phyloP scores from a whole-genome alignment of 345 rosid species.

The Eucalyptus polyanthemos region DNA sequence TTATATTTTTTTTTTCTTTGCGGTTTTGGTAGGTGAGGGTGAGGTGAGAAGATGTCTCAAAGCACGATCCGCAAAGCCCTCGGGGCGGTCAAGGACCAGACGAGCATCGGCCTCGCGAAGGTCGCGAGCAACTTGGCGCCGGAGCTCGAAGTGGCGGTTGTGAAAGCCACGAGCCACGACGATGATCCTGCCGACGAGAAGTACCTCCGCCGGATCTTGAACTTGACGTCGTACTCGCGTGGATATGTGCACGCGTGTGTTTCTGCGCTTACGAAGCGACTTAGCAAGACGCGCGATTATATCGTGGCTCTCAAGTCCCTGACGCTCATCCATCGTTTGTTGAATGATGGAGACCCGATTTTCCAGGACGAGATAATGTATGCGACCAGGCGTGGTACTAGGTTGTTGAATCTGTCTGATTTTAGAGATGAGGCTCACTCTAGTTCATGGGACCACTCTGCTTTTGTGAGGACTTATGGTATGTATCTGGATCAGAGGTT shows the following conservation, averaged over 20 bases:
- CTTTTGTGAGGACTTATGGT: slow-evolving; percentile 71
- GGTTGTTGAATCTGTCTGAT: slow-evolving; percentile 74
- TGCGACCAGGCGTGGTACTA: slow-evolving; percentile 60
- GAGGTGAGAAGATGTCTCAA: slow-evolving; percentile 39
- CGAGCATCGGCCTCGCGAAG: slow-evolving; percentile 87
- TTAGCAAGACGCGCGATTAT: slow-evolving; percentile 88
- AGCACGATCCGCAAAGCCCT: slow-evolving; percentile 91
- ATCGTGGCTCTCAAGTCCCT: slow-evolving; percentile 78
- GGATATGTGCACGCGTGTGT: slow-evolving; percentile 74
- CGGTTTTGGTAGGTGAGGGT: neutral
- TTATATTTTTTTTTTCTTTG: neutral
- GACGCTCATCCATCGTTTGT: slow-evolving; percentile 57
- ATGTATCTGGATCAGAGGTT: slow-evolving; percentile 69
- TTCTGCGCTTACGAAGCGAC: slow-evolving; percentile 51
- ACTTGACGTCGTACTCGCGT: slow-evolving; percentile 39
- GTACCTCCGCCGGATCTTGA: slow-evolving; percentile 57
- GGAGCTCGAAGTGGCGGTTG: slow-evolving; percentile 87
- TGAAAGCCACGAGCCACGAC: slow-evolving; percentile 91
- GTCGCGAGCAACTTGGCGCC: slow-evolving; percentile 92
- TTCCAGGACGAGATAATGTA: slow-evolving; percentile 68
- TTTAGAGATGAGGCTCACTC: slow-evolving; percentile 94
- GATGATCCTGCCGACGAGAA: slow-evolving; percentile 87
- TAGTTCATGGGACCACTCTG: slow-evolving; percentile 85
- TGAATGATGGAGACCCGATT: slow-evolving; percentile 53
- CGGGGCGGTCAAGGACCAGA: slow-evolving; percentile 94